Evolutionary conservation across 1,284 basidiomycete species (phyloP), one percentile per base, ranked within the genome.

Genomic region (Paramarasmius palmivorus): DNA sequence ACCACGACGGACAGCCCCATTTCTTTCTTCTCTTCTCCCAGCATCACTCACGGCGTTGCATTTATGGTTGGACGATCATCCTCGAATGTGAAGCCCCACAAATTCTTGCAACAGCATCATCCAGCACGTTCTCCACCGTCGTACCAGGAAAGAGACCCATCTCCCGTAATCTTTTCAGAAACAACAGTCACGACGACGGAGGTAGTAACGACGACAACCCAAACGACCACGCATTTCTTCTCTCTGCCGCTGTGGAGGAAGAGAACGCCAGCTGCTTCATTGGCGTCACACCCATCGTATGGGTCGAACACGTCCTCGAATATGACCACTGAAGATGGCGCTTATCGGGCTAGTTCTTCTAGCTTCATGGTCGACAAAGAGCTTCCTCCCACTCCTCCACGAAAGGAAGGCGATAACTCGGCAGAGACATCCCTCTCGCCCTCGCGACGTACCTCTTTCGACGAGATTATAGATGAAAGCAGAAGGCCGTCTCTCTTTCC

Each of bases 171-270:
- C 47, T 64, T 78, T 45, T 64, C 77, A 39, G 77, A 76, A 63
- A 78, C 73, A 29, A 78, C 75, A 22, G 78, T 78, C 22, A 83
- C 80, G 6, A 75, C 73, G 4, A 78, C 77, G 9, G 73, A 77
- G 57, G 67, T 76, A 48, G 71, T 79, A 20, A 80, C 78, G 14
- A 81, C 77, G 15, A 78, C 78, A 1, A 77, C 79, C 0, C 73
- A 76, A 17, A 73, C 75, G 4, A 74, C 72, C 42, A 77, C 81
- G 38, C 81, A 83, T 67, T 83, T 88, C 70, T 83, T 88, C 66
- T 82, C 86, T 35, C 65, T 84, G 25, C 83, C 86, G 17, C 73
- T 78, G 54, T 87, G 85, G 86, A 80, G 75, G 62, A 83, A 80
- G 59, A 81, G 80, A 51, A 70, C 68, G 29, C 63, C 65, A 26